Evolutionary conservation across 306 rosid species (phyloP).

Genomic region (Pueraria montana): DNA sequence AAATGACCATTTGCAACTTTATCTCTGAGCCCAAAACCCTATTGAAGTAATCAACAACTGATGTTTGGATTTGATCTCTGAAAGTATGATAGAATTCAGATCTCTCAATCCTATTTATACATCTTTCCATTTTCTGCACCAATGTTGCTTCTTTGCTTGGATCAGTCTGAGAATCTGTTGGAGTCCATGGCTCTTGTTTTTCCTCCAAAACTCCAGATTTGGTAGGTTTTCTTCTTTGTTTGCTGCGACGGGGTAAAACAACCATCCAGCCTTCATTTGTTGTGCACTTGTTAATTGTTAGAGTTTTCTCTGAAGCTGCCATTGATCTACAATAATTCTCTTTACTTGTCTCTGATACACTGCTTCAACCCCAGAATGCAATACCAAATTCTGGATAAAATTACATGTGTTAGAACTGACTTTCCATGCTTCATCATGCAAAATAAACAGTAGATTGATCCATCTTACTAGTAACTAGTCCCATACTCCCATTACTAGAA

Average conservation of each 20-base stretch:
- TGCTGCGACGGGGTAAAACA: slow-evolving; percentile 74
- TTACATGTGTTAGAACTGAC: background rate
- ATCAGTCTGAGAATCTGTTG: slow-evolving; percentile 64
- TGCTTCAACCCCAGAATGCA: slow-evolving; percentile 39
- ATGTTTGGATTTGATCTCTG: slow-evolving; percentile 60
- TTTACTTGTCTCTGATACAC: slow-evolving; percentile 16
- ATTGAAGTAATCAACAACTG: slow-evolving; percentile 50
- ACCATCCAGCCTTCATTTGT: slow-evolving; percentile 74
- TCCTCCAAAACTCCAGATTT: slow-evolving; percentile 45
- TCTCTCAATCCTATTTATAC: slow-evolving; percentile 58
- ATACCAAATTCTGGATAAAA: slow-evolving; percentile 34
- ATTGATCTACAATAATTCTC: slow-evolving; percentile 40
- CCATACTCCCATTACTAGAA: background rate
- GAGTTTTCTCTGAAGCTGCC: slow-evolving; percentile 71
- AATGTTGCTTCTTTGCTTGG: slow-evolving; percentile 59
- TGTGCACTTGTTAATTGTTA: slow-evolving; percentile 28
- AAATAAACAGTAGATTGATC: background rate
- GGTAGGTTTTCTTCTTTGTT: slow-evolving; percentile 50
- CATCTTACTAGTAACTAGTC: slow-evolving; percentile 8
- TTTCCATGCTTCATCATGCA: background rate
- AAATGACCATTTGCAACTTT: slow-evolving; percentile 78
- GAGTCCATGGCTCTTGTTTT: slow-evolving; percentile 66
- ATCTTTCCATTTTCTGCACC: slow-evolving; percentile 66
- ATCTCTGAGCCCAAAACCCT: slow-evolving; percentile 61
- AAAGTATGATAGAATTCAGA: slow-evolving; percentile 69